Evolutionary conservation across 768 basidiomycete species (phyloP).

Genomic region (Hortiboletus campestris): DNA sequence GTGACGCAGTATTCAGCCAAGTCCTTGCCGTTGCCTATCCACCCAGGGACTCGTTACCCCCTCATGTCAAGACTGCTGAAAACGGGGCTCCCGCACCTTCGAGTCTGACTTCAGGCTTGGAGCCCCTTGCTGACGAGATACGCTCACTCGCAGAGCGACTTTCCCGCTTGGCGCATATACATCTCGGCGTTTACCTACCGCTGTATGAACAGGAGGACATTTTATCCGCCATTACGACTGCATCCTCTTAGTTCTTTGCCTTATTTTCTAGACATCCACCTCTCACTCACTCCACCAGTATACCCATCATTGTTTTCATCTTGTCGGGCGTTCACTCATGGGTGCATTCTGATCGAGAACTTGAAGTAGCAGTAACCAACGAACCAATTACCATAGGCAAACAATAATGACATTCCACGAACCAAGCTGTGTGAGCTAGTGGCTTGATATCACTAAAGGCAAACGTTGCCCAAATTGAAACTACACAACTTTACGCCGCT

Average conservation of each 20-base stretch:
- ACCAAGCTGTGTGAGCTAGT: not conserved
- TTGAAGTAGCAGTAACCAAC: constrained; percentile 28
- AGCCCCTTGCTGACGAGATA: constrained; percentile 66
- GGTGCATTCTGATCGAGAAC: constrained; percentile 26
- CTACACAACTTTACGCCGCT: constrained; percentile 25
- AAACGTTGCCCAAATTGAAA: not conserved
- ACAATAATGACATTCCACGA: constrained; percentile 23
- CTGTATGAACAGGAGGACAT: constrained; percentile 67
- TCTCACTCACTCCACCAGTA: constrained; percentile 19
- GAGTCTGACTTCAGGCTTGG: constrained; percentile 56
- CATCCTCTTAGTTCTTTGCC: constrained; percentile 16
- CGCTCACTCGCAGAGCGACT: constrained; percentile 67
- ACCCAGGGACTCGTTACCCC: constrained; percentile 37
- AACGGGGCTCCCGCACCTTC: constrained; percentile 9
- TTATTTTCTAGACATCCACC: constrained; percentile 24
- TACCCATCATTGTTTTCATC: constrained; percentile 31
- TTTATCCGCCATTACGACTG: constrained; percentile 21
- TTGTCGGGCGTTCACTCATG: constrained; percentile 24
- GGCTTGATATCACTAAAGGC: not conserved
- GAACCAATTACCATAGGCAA: constrained; percentile 29
- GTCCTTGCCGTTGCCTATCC: constrained; percentile 56
- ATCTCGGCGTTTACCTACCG: constrained; percentile 73
- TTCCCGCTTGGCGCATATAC: constrained; percentile 68
- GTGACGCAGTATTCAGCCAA: constrained; percentile 59
- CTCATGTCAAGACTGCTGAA: constrained; percentile 30